Evolutionary conservation across 176 grass and related monocot species (phyloP), one percentile per base, ranked within the genome.

Genomic region (Aegilops bicornis): DNA sequence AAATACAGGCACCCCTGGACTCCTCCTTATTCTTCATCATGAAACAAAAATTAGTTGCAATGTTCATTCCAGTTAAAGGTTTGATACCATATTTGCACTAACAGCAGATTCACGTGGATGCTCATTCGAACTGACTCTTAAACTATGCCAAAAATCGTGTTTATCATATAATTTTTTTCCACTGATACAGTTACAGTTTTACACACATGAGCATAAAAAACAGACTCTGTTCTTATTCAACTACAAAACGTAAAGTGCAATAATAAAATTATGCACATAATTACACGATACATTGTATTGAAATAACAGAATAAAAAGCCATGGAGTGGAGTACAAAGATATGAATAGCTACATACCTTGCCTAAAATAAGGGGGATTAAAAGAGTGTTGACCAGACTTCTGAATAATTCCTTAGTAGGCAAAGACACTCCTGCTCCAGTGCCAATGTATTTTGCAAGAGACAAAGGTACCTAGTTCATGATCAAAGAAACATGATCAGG

Each of bases 391-490:
- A 94, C 61, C 45, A 98, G 91, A 86, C 90, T 98, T 84, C 89
- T 96, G 75, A 96, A 98, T 76, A 96, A 80, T 84, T 95, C 58
- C 22, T 73, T 35, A 68, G 93, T 94, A 82, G 96, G 96, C 81
- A 96, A 87, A 73, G 91, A 89, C 23, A 94, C 79, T 68, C 93
- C 93, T 78, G 84, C 86, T 82, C 93, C 93, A 83, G 78, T 69
- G 12, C 91, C 93, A 79, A 96, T 77, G 25, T 92, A 98, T 64
- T 87, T 98, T 76, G 93, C 85, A 81, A 98, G 91, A 54, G 96
- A 95, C 91, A 98, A 74, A 76, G 96, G 96, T 69, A 92, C 88
- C 96, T 98, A 62, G 13, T 85, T 33, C 64, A 82, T 24, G 68
- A 69, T 72, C 62, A 37, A 70, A 79, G 10, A 87, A 69, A 64